These are phyloP conservation scores for Auricularia sp. DNA, from an alignment of 768 basidiomycete genomes.

Conservation along the genomic window DNA sequence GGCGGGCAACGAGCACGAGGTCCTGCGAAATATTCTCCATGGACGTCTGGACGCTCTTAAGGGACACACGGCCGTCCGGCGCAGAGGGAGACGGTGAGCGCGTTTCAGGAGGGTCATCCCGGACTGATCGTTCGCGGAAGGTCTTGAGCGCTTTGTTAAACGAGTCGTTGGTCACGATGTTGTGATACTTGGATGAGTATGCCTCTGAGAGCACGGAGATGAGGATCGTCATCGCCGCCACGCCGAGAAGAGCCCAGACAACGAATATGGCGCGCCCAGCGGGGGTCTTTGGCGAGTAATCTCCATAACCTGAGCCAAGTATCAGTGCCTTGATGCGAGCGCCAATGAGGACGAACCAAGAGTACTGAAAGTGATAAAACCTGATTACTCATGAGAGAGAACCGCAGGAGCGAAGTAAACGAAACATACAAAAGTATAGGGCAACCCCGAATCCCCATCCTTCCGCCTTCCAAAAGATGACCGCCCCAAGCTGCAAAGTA, in stretches of 20 bases:
- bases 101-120: slow-evolving; percentile 2
- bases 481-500: slow-evolving; percentile 49
- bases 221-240: slow-evolving; percentile 66
- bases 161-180: slow-evolving; percentile 10
- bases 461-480: slow-evolving; percentile 61
- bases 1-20: slow-evolving; percentile 30
- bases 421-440: slow-evolving; percentile 59
- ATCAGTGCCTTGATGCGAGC: neutral
- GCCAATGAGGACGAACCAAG: slow-evolving; percentile 42
- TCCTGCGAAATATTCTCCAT: slow-evolving; percentile 17
- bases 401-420: neutral
- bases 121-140: slow-evolving; percentile 28
- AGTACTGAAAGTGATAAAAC: slow-evolving; percentile 63
- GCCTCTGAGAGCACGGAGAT: slow-evolving; percentile 64
- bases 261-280: slow-evolving; percentile 70
- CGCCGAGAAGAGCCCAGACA: slow-evolving; percentile 68
- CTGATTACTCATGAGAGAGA: slow-evolving; percentile 23
- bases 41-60: slow-evolving; percentile 8
- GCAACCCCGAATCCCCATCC: slow-evolving; percentile 54
- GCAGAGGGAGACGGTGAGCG: neutral
- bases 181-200: slow-evolving; percentile 56
- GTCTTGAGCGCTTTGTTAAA: slow-evolving; percentile 38
- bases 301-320: slow-evolving; percentile 27
- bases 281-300: slow-evolving; percentile 49
- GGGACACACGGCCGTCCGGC: neutral